A percentile compares a stretch with the other conserved stretches of the same genome.
Evolutionary conservation across 257 asterid genomes (phyloP).

Genomic region (Handroanthus guayacan): DNA sequence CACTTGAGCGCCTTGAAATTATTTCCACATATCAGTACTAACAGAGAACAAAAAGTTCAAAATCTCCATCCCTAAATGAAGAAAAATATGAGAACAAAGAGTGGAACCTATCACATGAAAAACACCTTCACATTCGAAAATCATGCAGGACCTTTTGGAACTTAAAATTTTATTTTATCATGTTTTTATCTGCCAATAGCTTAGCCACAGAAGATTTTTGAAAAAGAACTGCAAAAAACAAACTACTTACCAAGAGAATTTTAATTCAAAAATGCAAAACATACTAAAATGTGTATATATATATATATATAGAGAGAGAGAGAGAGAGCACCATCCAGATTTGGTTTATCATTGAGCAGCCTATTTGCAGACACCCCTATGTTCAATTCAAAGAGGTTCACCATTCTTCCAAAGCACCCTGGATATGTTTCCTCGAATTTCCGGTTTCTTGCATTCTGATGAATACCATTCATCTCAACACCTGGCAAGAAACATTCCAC

Average conservation of each 20-base stretch:
- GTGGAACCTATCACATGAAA: constrained; percentile 14
- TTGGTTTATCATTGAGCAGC: constrained; percentile 68
- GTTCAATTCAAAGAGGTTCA: constrained; percentile 64
- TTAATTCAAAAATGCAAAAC: background rate
- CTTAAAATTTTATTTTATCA: background rate
- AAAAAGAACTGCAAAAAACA: background rate
- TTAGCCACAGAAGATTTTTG: background rate
- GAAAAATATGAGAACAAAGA: background rate
- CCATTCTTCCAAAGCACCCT: constrained; percentile 80
- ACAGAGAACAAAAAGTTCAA: background rate
- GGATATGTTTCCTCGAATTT: constrained; percentile 54
- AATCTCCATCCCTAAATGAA: constrained; percentile 11
- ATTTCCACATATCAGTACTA: background rate
- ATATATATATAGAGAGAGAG: background rate
- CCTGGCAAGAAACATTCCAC: constrained; percentile 43
- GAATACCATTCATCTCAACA: constrained; percentile 57
- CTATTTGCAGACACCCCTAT: constrained; percentile 54
- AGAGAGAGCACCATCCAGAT: constrained; percentile 53
- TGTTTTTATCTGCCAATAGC: background rate
- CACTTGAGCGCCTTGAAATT: constrained; percentile 20
- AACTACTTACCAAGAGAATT: background rate
- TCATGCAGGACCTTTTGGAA: background rate
- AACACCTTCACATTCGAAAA: constrained; percentile 10
- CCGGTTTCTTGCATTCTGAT: constrained; percentile 43
- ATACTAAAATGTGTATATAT: background rate